Evolutionary conservation across 108 stramenopile species (phyloP).

Genomic region (Mediolabrus comicus): DNA sequence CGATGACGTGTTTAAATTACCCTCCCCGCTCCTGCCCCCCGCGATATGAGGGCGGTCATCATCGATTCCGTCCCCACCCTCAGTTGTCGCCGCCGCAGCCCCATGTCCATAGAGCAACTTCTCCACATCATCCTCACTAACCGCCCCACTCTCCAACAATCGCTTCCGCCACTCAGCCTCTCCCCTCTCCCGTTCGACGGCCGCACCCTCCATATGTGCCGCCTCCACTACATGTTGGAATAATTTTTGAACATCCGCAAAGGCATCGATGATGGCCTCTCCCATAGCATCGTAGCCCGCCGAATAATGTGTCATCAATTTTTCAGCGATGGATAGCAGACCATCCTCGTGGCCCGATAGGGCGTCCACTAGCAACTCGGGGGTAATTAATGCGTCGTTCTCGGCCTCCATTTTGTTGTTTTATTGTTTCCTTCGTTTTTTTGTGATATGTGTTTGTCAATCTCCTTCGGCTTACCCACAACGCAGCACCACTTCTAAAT

Average conservation of each 20-base stretch:
- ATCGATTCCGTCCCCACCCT: conserved; percentile 9
- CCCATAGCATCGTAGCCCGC: conserved; percentile 87
- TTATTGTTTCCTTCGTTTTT: background rate
- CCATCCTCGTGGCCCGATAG: conserved; percentile 88
- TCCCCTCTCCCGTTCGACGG: conserved; percentile 68
- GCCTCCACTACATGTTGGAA: conserved; percentile 91
- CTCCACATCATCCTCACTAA: conserved; percentile 26
- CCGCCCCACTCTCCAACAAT: conserved; percentile 21
- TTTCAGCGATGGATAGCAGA: conserved; percentile 82
- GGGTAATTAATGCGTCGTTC: conserved; percentile 54
- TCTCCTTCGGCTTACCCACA: no score
- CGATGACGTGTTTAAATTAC: conserved; percentile 5
- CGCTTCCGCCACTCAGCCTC: conserved; percentile 62
- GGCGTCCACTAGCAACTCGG: conserved; percentile 85
- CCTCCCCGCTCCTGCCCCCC: conserved; percentile 7
- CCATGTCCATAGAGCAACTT: conserved; percentile 7
- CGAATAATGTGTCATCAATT: conserved; percentile 84
- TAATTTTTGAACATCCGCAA: conserved; percentile 84
- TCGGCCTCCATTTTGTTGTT: background rate
- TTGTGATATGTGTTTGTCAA: background rate
- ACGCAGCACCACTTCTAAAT: no score
- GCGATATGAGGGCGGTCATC: background rate
- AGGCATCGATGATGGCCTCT: conserved; percentile 84
- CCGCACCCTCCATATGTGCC: conserved; percentile 91
- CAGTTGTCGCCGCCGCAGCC: background rate